Evolutionary conservation across 768 basidiomycete genomes (phyloP).

Genomic region (Hygrocybe punicea): DNA sequence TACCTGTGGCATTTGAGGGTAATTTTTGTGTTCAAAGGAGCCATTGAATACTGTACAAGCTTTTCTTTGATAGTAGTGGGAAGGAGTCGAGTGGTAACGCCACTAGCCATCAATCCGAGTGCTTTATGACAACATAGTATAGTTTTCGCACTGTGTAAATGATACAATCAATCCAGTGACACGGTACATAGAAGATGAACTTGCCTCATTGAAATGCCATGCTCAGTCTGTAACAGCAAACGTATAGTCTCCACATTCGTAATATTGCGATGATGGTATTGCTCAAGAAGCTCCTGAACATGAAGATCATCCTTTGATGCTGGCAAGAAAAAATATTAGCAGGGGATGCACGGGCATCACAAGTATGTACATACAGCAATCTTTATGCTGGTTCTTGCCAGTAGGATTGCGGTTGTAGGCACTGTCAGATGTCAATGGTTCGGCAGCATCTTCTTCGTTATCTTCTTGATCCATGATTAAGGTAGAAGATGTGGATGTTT

Average conservation of each 20-base stretch:
- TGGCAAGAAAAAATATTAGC: no score
- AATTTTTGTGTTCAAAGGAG: no score
- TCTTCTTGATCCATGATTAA: no score
- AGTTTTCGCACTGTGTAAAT: constrained; percentile 29
- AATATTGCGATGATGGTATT: constrained; percentile 26
- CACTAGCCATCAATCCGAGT: constrained; percentile 30
- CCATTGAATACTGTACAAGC: no score
- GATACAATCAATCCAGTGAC: neutral
- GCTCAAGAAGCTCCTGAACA: constrained; percentile 16
- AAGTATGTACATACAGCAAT: constrained; percentile 27
- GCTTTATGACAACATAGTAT: constrained; percentile 26
- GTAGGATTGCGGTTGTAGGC: constrained; percentile 15
- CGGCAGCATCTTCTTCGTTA: no score
- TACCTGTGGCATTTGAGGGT: no score
- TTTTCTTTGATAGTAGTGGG: constrained; percentile 29
- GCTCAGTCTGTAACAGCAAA: constrained; percentile 11
- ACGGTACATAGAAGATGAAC: constrained; percentile 1
- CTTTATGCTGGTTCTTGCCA: constrained; percentile 30
- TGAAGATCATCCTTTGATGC: constrained; percentile 23
- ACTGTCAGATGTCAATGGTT: neutral
- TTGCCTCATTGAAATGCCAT: constrained; percentile 30
- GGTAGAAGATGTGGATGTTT: no score
- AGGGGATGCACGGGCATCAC: no score
- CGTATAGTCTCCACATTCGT: constrained; percentile 25
- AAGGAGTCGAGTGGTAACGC: constrained; percentile 27